A percentile compares a stretch with the other conserved stretches of the same genome.
Conservation (phyloP, 1,139 yeast species). For the Pneumocystis canis region DNA sequence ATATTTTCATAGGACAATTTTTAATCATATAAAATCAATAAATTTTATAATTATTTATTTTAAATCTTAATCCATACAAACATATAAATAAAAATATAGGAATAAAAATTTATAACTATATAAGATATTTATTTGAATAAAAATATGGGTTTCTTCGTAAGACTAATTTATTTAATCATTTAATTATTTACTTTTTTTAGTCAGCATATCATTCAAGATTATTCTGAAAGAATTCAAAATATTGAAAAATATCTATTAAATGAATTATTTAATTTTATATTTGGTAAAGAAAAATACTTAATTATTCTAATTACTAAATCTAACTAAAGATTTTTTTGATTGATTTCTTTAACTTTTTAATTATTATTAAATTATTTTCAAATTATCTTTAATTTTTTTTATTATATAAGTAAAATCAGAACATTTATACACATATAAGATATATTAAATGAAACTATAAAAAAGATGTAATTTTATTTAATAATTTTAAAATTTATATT, state of each 20-base stretch:
- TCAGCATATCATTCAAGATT: slow-evolving; percentile 83
- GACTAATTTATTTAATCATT: background rate
- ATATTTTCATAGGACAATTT: slow-evolving; percentile 45
- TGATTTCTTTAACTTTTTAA: too few relatives aligned
- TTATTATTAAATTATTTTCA: too few relatives aligned
- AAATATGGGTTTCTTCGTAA: slow-evolving; percentile 48
- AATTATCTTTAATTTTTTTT: too few relatives aligned
- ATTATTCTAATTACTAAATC: background rate
- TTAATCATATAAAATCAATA: slow-evolving; percentile 35
- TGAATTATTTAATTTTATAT: background rate
- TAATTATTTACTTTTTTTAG: slow-evolving; percentile 30
- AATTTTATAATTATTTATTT: background rate
- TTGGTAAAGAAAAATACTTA: background rate
- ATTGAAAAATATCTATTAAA: slow-evolving; percentile 23
- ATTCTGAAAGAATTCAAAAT: slow-evolving; percentile 88
- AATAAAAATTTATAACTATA: slow-evolving; percentile 61
- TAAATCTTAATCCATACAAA: slow-evolving; percentile 56
- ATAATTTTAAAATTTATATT: too few relatives aligned
- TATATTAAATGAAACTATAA: too few relatives aligned
- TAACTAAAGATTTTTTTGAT: too few relatives aligned
- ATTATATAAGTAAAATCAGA: too few relatives aligned
- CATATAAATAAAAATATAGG: slow-evolving; percentile 54
- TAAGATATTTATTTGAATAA: slow-evolving; percentile 67
- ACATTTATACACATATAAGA: too few relatives aligned
- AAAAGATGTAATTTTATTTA: too few relatives aligned